phyloP scores from a whole-genome alignment of 108 stramenopile species.

The Pseudonitzschia multiseries region DNA sequence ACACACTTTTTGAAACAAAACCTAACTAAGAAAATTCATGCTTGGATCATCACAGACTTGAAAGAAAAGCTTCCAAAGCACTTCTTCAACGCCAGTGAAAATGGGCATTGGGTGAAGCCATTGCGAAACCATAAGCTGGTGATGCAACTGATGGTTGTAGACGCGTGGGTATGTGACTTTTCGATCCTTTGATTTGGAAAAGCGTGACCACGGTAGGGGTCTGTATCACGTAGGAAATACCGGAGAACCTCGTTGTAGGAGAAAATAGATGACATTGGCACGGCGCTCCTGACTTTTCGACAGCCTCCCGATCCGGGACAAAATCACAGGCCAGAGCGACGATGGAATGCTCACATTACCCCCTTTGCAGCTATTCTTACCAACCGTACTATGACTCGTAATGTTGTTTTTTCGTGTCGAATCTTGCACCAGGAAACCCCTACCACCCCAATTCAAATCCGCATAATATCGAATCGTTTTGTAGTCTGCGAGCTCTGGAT shows the following conservation, averaged over 20 bases:
- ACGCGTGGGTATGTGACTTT: no score
- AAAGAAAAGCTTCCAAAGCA: no score
- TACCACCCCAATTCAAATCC: conserved; percentile 28
- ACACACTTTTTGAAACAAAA: no score
- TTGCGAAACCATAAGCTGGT: no score
- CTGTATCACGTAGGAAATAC: conserved; percentile 17
- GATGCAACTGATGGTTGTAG: no score
- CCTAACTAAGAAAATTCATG: no score
- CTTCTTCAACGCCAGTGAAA: no score
- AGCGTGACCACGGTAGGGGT: not conserved
- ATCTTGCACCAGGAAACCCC: conserved; percentile 8
- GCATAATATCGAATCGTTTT: conserved; percentile 12
- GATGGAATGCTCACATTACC: not conserved
- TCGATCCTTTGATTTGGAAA: not conserved
- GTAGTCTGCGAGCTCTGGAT: not conserved
- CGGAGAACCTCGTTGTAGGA: conserved; percentile 9
- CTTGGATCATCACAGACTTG: no score
- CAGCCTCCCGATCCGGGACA: conserved; percentile 4
- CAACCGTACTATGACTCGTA: not conserved
- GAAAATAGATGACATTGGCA: conserved; percentile 9
- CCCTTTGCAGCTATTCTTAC: not conserved
- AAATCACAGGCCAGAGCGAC: conserved; percentile 21
- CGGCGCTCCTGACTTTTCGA: conserved; percentile 13
- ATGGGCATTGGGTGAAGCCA: no score
- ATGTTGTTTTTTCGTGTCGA: not conserved